Percentiles rank a stretch among this genome's conserved stretches.
Conservation (phyloP, 129 eudicot species). For the Flaveria bidentis region DNA sequence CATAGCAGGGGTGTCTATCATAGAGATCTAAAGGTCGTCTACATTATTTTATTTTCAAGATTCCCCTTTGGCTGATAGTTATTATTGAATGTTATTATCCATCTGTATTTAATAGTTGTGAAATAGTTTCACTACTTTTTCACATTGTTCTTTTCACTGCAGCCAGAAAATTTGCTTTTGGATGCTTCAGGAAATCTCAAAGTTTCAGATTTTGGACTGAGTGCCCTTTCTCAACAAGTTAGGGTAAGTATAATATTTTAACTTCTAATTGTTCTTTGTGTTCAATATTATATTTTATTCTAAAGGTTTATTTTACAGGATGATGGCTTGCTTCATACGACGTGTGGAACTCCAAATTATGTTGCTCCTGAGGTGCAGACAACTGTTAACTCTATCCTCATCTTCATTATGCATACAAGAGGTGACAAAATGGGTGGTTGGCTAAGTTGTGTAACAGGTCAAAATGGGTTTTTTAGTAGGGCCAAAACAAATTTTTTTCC, state of each 20-base stretch:
- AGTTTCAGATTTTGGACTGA: conserved; percentile 97
- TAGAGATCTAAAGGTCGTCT: conserved; percentile 84
- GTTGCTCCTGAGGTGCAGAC: conserved; percentile 81
- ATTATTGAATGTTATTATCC: neutral
- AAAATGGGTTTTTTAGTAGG: neutral
- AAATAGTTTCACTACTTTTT: neutral
- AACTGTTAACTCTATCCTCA: conserved; percentile 12
- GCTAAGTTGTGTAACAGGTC: neutral
- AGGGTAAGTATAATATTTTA: conserved; percentile 51
- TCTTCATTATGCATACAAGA: neutral
- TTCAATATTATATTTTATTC: neutral
- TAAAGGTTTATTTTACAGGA: conserved; percentile 43
- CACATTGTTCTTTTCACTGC: conserved; percentile 24
- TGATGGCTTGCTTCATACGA: conserved; percentile 86
- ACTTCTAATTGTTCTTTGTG: neutral
- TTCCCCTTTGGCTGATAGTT: conserved; percentile 5
- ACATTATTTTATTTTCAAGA: conserved; percentile 5
- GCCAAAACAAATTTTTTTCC: neutral
- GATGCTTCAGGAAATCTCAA: conserved; percentile 90
- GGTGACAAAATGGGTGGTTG: too few species aligned
- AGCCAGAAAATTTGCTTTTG: conserved; percentile 93
- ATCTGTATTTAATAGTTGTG: neutral
- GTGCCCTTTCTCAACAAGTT: conserved; percentile 94
- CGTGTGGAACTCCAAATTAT: conserved; percentile 89
- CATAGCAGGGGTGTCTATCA: conserved; percentile 98